phyloP scores from a whole-genome alignment of 495 filamentous ascomycete genomes.

The Neurospora sp. region DNA sequence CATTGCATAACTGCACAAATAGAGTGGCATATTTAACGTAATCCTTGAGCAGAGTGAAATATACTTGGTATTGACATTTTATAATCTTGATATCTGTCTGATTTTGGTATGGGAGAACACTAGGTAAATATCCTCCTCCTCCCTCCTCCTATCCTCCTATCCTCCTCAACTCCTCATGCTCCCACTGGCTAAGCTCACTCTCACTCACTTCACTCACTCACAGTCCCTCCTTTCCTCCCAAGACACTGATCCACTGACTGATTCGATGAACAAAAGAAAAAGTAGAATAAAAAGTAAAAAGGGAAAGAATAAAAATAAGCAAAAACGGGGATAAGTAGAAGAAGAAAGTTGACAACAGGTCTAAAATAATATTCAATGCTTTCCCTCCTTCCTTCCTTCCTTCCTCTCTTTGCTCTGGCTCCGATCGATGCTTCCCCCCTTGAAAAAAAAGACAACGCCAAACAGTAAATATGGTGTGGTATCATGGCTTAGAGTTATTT shows the following conservation, averaged over 20 bases:
- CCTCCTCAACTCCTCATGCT: too few species aligned
- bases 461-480: slow-evolving; percentile 25
- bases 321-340: slow-evolving; percentile 1
- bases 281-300: neutral
- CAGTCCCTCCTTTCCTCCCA: too few species aligned
- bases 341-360: neutral
- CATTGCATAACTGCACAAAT: too few species aligned
- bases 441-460: slow-evolving; percentile 10
- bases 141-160: too few species aligned
- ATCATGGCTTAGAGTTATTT: slow-evolving; percentile 17
- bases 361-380: slow-evolving; percentile 1
- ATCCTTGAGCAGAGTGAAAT: too few species aligned
- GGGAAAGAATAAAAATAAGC: neutral
- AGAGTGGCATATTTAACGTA: too few species aligned
- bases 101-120: too few species aligned
- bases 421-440: neutral
- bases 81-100: too few species aligned
- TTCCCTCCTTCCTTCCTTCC: neutral
- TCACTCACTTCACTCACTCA: too few species aligned
- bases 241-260: slow-evolving; percentile 1
- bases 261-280: slow-evolving; percentile 8
- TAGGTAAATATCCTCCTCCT: too few species aligned
- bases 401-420: neutral
- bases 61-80: too few species aligned
- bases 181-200: too few species aligned